Base-by-base conservation (phyloP, 495 filamentous ascomycete genomes). In the Evansstolkia leycettana region DNA sequence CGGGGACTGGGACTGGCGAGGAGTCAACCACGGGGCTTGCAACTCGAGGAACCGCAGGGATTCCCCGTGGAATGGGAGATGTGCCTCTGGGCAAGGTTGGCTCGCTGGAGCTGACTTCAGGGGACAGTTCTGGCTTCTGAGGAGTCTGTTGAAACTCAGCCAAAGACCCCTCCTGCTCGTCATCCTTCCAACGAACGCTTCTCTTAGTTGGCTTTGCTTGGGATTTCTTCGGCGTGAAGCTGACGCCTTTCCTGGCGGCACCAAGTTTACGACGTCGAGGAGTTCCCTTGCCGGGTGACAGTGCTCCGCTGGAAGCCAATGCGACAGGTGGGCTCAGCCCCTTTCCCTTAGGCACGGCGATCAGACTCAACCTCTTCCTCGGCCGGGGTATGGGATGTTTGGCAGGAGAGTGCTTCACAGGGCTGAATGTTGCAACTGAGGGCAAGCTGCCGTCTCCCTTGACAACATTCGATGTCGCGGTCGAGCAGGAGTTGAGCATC, bases 81-180 rank as follows among this genome's bases (percentile, higher is more conserved):
- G 76, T 62, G 9, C 36, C 41, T 9, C 54, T 47, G 12, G 60
- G 62, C 25, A 62, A 42, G 18, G 46, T 31, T 14, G 51, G 55
- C 37, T 75, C 69, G 10, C 63, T 55, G 0, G 70, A 70, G 17
- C 73, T 68, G 9, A 40, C 45, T 35, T 73, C 69, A n/a, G 71
- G 72, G 3, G 62, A 58, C 24, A 42, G 43, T 18, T 65, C 52
- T 11, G 69, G 55, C 48, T 75, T 81, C 47, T 83, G 67, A 17
- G 86, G 89, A 3, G 88, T 92, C 58, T 83, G 83, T 51, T 88
- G 80, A 42, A 86, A 93, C 48, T 94, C 89, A 36, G 84, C 83
- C 18, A 95, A 60, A 19, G 78, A 70, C 7, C 84, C 85, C 48
- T 95, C 80, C 17, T 76, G 73, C 34, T 82, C 82, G 46, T 96